Conservation (phyloP, 208 protist species). For the Porcisia hertigi region DNA sequence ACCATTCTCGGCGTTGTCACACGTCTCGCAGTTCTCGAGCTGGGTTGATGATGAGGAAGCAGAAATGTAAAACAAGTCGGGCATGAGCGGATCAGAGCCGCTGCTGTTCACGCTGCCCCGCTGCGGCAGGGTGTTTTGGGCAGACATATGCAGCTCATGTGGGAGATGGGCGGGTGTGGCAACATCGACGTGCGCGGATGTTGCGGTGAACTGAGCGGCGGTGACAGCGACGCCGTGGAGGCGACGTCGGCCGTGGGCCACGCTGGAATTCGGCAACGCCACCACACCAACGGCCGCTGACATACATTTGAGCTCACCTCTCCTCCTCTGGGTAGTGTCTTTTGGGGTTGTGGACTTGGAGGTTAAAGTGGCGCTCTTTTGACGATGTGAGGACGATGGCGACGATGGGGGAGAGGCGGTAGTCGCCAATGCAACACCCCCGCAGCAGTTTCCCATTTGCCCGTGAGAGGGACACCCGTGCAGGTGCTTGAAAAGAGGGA, state of each 20-base stretch:
- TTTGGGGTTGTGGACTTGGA: neutral
- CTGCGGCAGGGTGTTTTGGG: neutral
- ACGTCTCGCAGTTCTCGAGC: slow-evolving; percentile 32
- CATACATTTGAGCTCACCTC: neutral
- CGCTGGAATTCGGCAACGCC: too few relatives aligned
- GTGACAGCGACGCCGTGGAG: neutral
- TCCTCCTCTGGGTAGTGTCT: neutral
- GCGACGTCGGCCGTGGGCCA: neutral
- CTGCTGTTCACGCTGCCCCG: neutral
- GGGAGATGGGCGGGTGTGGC: neutral
- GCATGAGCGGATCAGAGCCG: neutral
- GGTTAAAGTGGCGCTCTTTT: neutral
- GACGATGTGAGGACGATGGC: neutral
- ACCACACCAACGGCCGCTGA: neutral
- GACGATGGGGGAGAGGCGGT: neutral
- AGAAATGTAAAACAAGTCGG: slow-evolving; percentile 24
- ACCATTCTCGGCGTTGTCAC: slow-evolving; percentile 33
- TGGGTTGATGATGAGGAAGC: slow-evolving; percentile 9
- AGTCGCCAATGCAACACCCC: neutral
- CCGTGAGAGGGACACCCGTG: neutral
- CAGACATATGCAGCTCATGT: neutral
- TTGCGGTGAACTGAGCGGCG: neutral
- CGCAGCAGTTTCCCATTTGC: slow-evolving; percentile 28
- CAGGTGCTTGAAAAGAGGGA: too few relatives aligned
- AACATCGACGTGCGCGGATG: neutral